phyloP scores from a whole-genome alignment of 768 basidiomycete species.

The Leucogyrophana mollusca region DNA sequence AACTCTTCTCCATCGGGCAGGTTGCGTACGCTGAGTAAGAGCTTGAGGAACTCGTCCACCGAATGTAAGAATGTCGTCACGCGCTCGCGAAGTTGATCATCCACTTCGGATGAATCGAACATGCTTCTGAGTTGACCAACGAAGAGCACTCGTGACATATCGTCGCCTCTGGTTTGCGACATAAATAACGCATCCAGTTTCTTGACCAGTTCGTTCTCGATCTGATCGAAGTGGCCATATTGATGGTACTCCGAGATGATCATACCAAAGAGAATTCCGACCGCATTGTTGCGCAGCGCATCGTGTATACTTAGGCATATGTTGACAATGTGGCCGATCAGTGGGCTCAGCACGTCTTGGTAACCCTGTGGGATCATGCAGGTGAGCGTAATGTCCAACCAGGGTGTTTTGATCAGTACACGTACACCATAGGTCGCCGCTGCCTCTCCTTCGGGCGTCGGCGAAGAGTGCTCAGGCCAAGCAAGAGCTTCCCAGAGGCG shows the following conservation, averaged over 20 bases:
- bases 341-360: slow-evolving; percentile 76
- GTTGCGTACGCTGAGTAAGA: slow-evolving; percentile 82
- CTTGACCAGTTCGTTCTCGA: slow-evolving; percentile 91
- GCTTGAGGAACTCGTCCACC: slow-evolving; percentile 89
- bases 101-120: slow-evolving; percentile 84
- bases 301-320: slow-evolving; percentile 96
- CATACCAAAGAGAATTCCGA: slow-evolving; percentile 93
- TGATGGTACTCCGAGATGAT: slow-evolving; percentile 90
- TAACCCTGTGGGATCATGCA: slow-evolving; percentile 56
- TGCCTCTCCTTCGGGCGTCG: slow-evolving; percentile 42
- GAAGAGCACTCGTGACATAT: slow-evolving; percentile 91
- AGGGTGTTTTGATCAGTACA: slow-evolving; percentile 5
- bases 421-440: slow-evolving; percentile 71
- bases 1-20: slow-evolving; percentile 93
- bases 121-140: slow-evolving; percentile 84
- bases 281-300: slow-evolving; percentile 83
- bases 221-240: slow-evolving; percentile 79
- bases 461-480: slow-evolving; percentile 62
- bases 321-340: slow-evolving; percentile 89
- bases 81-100: slow-evolving; percentile 73
- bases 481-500: slow-evolving; percentile 86
- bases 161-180: slow-evolving; percentile 88
- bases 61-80: slow-evolving; percentile 84
- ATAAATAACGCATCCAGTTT: slow-evolving; percentile 90
- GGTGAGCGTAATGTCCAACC: not conserved